Conservation (phyloP, 768 basidiomycete species). For the Mrakia blollopis region DNA sequence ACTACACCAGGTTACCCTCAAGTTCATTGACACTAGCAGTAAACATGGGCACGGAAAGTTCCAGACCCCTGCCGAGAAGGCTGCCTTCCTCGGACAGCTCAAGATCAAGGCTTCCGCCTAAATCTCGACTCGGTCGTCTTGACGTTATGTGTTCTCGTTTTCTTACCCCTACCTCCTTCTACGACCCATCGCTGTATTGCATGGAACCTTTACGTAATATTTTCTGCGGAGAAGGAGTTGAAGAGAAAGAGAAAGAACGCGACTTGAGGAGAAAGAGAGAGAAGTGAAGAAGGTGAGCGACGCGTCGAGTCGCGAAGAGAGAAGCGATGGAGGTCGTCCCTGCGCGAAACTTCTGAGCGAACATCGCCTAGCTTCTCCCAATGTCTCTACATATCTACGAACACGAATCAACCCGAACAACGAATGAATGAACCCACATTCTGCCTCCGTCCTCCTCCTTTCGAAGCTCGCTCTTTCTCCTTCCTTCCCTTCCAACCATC, state of each 20-base stretch:
- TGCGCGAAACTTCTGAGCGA: neutral
- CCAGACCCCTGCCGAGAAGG: slow-evolving; percentile 96
- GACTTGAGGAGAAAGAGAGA: neutral
- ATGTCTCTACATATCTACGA: too few relatives aligned
- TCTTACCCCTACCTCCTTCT: neutral
- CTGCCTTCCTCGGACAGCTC: slow-evolving; percentile 56
- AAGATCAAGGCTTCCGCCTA: slow-evolving; percentile 45
- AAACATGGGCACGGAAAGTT: slow-evolving; percentile 96
- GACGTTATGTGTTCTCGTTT: neutral
- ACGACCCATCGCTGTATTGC: neutral
- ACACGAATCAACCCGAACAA: too few relatives aligned
- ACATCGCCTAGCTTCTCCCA: too few relatives aligned
- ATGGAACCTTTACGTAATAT: too few relatives aligned
- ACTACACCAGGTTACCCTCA: slow-evolving; percentile 9
- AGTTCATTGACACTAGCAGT: slow-evolving; percentile 85
- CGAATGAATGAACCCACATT: too few relatives aligned
- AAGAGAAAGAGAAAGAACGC: neutral
- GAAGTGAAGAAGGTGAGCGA: neutral
- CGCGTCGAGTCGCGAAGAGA: neutral
- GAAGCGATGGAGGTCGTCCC: neutral
- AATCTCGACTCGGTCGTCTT: neutral
- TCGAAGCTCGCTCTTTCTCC: slow-evolving; percentile 1
- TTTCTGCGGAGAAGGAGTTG: neutral
- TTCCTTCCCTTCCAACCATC: neutral
- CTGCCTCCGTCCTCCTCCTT: too few relatives aligned